Evolutionary conservation across 495 filamentous ascomycete species (phyloP).

Genomic region (Trichoderma parareesei): DNA sequence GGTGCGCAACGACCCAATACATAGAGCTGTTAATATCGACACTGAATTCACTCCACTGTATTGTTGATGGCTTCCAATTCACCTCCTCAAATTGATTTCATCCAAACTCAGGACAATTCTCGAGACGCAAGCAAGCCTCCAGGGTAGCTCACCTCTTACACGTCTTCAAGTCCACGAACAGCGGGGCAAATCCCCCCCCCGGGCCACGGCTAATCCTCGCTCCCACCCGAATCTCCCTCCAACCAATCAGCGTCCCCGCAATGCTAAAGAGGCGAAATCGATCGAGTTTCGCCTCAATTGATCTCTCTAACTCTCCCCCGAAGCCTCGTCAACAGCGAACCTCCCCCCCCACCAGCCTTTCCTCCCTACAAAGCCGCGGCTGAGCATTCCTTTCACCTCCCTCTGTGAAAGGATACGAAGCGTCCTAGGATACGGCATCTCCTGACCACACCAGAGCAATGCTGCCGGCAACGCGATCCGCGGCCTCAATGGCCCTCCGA

Average conservation of each 20-base stretch:
- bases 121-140: not conserved
- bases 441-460: conserved; percentile 31
- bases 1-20: no score
- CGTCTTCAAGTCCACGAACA: not conserved
- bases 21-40: no score
- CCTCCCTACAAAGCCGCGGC: not conserved
- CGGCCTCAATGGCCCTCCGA: conserved; percentile 61
- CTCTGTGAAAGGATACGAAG: not conserved
- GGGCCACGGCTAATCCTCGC: conserved; percentile 9
- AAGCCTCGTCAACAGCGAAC: not conserved
- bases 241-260: conserved; percentile 8
- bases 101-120: no score
- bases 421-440: not conserved
- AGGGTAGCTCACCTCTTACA: not conserved
- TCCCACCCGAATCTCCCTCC: not conserved
- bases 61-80: no score
- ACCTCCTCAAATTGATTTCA: no score
- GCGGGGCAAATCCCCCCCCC: not conserved
- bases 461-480: conserved; percentile 56
- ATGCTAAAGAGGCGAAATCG: conserved; percentile 8
- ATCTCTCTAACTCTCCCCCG: not conserved
- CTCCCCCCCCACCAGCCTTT: not conserved
- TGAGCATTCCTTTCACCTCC: not conserved
- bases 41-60: no score
- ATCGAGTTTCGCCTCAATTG: not conserved